phyloP scores from a whole-genome alignment of 306 rosid species.

The Aeschynomene evenia region DNA sequence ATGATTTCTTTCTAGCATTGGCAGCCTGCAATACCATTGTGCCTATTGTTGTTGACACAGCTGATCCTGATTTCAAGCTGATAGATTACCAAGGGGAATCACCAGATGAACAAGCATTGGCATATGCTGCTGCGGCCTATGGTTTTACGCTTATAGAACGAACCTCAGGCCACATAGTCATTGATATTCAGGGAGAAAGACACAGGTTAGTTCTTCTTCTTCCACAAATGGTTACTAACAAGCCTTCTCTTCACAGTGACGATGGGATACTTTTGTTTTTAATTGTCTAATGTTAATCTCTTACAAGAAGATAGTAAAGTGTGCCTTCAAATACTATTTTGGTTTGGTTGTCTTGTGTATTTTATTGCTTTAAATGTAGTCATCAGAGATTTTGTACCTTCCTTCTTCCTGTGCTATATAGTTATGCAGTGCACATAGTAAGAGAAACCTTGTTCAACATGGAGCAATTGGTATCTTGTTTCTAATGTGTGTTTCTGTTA shows the following conservation, averaged over 20 bases:
- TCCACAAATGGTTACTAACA: background rate
- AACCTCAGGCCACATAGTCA: slow-evolving; percentile 84
- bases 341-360: background rate
- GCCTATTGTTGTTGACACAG: slow-evolving; percentile 71
- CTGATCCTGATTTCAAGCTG: slow-evolving; percentile 68
- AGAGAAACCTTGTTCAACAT: slow-evolving; percentile 14
- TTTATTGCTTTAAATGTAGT: background rate
- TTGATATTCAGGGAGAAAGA: slow-evolving; percentile 77
- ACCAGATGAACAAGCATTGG: slow-evolving; percentile 96
- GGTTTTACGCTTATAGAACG: slow-evolving; percentile 90
- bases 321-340: background rate
- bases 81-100: slow-evolving; percentile 98
- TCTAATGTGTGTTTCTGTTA: slow-evolving; percentile 33
- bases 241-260: background rate
- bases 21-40: slow-evolving; percentile 97
- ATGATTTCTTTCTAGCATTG: slow-evolving; percentile 86
- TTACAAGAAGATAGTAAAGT: background rate
- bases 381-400: background rate
- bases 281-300: background rate
- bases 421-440: background rate
- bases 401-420: background rate
- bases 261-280: background rate
- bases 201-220: slow-evolving; percentile 50
- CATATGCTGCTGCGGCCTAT: slow-evolving; percentile 88
- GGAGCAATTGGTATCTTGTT: background rate